phyloP scores from a whole-genome alignment of 805 yeast species.

The Maudiozyma bulderi region DNA sequence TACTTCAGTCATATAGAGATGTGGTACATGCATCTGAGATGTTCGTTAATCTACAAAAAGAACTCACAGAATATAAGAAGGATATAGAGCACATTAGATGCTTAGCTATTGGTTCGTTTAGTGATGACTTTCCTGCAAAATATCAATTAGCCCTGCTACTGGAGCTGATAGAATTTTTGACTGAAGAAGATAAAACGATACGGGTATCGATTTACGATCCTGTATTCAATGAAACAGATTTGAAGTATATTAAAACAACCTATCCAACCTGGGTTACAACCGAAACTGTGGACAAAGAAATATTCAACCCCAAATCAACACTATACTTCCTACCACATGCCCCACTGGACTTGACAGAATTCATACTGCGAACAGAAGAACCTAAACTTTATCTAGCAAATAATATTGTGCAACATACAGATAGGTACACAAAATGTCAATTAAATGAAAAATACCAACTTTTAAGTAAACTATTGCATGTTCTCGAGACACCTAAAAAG shows the following conservation, averaged over 20 bases:
- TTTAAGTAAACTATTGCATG: conserved; percentile 32
- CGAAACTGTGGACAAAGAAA: conserved; percentile 12
- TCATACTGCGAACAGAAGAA: conserved; percentile 23
- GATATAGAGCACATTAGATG: conserved; percentile 40
- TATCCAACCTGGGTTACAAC: conserved; percentile 24
- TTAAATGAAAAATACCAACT: conserved; percentile 36
- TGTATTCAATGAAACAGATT: conserved; percentile 42
- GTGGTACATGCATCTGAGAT: conserved; percentile 21
- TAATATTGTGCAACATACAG: conserved; percentile 44
- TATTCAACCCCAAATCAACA: conserved; percentile 16
- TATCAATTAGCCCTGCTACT: conserved; percentile 55
- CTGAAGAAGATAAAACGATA: not conserved
- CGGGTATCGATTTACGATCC: conserved; percentile 58
- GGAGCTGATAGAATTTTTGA: conserved; percentile 29
- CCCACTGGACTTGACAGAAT: conserved; percentile 45
- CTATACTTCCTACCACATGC: conserved; percentile 72
- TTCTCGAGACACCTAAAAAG: conserved; percentile 3
- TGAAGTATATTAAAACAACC: conserved; percentile 21
- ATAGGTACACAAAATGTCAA: conserved; percentile 37
- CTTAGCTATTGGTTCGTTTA: conserved; percentile 62
- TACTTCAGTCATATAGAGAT: conserved; percentile 11
- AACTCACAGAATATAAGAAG: conserved; percentile 8
- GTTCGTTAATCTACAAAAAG: conserved; percentile 19
- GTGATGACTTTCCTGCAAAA: conserved; percentile 47
- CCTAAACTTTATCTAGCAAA: conserved; percentile 43